Percentiles rank a stretch among this genome's conserved stretches.
phyloP scores from a whole-genome alignment of 129 eudicot genomes.

The Apium graveolens region DNA sequence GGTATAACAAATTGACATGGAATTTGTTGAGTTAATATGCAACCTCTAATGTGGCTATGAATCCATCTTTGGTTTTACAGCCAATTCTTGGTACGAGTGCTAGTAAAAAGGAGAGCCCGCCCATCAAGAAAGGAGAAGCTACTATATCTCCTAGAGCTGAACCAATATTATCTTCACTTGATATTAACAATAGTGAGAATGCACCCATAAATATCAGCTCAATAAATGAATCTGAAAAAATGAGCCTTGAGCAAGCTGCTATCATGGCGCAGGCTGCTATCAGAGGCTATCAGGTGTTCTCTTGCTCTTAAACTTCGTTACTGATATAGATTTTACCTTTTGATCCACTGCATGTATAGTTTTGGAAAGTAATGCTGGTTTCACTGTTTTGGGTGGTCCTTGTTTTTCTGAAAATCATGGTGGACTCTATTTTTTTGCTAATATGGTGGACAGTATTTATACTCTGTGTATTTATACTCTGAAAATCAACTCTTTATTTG shows the following conservation, averaged over 20 bases:
- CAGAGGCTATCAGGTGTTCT: slow-evolving; percentile 6
- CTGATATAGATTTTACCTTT: not conserved
- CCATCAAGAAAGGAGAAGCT: not conserved
- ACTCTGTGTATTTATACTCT: no score
- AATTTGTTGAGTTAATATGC: not conserved
- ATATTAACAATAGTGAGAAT: not conserved
- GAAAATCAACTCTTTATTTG: no score
- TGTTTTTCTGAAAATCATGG: not conserved
- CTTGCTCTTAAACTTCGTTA: not conserved
- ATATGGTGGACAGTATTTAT: not conserved
- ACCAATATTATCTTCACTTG: not conserved
- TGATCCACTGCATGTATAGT: not conserved
- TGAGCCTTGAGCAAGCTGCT: slow-evolving; percentile 12
- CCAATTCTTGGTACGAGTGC: not conserved
- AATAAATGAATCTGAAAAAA: not conserved
- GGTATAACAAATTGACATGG: not conserved
- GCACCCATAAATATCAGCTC: not conserved
- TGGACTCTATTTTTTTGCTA: not conserved
- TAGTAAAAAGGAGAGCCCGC: not conserved
- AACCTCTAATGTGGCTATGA: not conserved
- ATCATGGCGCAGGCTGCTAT: not conserved
- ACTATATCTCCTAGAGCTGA: not conserved
- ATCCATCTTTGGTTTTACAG: slow-evolving; percentile 1
- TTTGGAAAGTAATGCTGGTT: not conserved
- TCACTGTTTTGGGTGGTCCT: not conserved